Evolutionary conservation across 345 rosid genomes (phyloP), one percentile per base, ranked within the genome.

Genomic region (Arabis alpina): DNA sequence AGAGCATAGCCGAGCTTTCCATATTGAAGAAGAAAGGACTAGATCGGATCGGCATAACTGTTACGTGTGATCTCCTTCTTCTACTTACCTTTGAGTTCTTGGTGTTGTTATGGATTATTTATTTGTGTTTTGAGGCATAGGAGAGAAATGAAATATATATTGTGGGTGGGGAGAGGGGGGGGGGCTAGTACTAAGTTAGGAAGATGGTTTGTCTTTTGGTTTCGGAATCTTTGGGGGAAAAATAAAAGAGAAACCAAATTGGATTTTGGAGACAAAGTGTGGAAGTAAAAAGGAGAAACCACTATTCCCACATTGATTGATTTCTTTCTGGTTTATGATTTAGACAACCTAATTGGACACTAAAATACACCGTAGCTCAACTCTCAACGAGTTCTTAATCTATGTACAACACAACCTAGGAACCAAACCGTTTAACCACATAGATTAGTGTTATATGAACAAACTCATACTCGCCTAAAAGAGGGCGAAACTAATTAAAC

Each of bases 11-110:
- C 5, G 89, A 91, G 79, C 83, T 83, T 56, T 93, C 93, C 85
- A 85, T 89, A 32, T 81, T 89, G 77, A 74, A 83, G 75, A 61
- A 83, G 76, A 61, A 84, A 1, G 93, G 93, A 77, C 91, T 93
- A 23, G 94, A 87, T 73, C 90, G 92, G 11, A 90, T 87, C 0
- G 97, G 75, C 79, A 82, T 50, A 88, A 92, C 88, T 86, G 87
- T 54, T 8, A 79, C 13, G 42, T 66, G 27, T 41, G 37, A 51
- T 27, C 6, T 68, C 14, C 43, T 54, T 16, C 14, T 25, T 65
- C 3, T 45, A 23, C 14, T 47, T 10, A 57, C 16, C 11, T 49
- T 37, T 36, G 40, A 8, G 1, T 79, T 48, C n/a, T 60, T 34
- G 43, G 8, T 53, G 15, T 52, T 63, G 15, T 44, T 41, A 40